Base-by-base conservation (phyloP, 257 asterid genomes). In the Fraxinus pennsylvanica region DNA sequence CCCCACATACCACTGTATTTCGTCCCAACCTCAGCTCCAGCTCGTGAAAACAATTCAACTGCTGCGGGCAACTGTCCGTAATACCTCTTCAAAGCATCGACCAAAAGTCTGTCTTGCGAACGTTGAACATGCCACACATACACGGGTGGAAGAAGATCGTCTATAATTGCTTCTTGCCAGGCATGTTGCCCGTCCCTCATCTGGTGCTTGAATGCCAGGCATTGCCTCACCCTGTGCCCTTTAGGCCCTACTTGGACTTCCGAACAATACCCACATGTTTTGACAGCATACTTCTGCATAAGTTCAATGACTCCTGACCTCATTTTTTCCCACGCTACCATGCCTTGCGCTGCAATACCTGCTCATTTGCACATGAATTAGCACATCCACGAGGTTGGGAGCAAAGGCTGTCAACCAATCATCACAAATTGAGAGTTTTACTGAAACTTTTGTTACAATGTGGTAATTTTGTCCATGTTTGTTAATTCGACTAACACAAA, bases 181-280 rank as follows among this genome's bases (percentile, higher is more conserved):
- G 84, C 95, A 75, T 92, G 97, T 45, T 92, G 93, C 12, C 97
- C 97, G 43, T 89, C 95, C 80, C 95, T 78, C 96, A 91, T 89
- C 82, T 92, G 97, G 84, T 89, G 94, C 84, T 92, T 92, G 89
- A 89, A 92, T 17, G 92, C 91, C 81, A 83, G 91, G 78, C 96
- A 92, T 45, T 88, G 91, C 89, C 93, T 89, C 75, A 85, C 88
- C 68, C 93, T 82, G 80, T 91, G 94, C 75, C 97, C 97, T 77
- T 88, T 89, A 6, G 95, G 92, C 76, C 97, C 97, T 1, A 92
- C 92, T 76, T 92, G 97, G 79, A 92, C 90, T 80, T 92, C 96
- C 1, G 79, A 39, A 72, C 97, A 92, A 84, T 88, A 88, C 19
- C 92, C 94, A 50, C 97, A 92, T 6, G 94, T 86, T 75, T 85